phyloP scores from a whole-genome alignment of 768 basidiomycete genomes.

The Rhizopogon rudus region DNA sequence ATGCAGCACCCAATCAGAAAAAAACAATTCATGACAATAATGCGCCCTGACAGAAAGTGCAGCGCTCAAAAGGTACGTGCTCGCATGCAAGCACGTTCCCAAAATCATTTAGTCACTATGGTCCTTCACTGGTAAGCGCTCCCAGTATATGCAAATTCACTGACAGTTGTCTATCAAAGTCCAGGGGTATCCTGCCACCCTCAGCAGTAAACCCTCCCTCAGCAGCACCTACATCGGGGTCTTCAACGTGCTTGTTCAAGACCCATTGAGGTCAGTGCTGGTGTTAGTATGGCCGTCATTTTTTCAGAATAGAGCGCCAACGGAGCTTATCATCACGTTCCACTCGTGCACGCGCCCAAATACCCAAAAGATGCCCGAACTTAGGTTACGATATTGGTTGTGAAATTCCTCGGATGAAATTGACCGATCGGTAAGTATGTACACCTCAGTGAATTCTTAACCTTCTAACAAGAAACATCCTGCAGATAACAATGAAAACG shows the following conservation, averaged over 20 bases:
- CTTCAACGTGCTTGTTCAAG: conserved; percentile 29
- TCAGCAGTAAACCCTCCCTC: conserved; percentile 26
- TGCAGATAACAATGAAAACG: conserved; percentile 3
- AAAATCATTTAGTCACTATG: neutral
- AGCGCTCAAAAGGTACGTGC: neutral
- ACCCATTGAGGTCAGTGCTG: no score
- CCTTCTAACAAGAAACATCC: conserved; percentile 15
- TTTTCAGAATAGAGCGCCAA: conserved; percentile 5
- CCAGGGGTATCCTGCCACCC: conserved; percentile 18
- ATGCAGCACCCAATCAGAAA: no score
- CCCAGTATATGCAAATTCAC: neutral
- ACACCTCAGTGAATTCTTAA: neutral
- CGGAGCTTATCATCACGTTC: conserved; percentile 36
- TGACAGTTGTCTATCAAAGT: conserved; percentile 1
- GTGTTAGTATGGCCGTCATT: conserved; percentile 14
- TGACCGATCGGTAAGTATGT: conserved; percentile 22
- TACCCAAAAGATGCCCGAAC: conserved; percentile 14
- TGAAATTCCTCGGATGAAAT: conserved; percentile 37
- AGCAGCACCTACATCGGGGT: conserved; percentile 28
- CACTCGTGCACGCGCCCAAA: conserved; percentile 31
- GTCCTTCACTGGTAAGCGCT: neutral
- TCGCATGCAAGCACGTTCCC: conserved; percentile 8
- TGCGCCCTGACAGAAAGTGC: neutral
- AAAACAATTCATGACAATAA: no score
- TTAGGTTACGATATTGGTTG: conserved; percentile 32